Evolutionary conservation across 192 early-diverging fungal genomes (phyloP).

Genomic region (Backusella psychrophila): DNA sequence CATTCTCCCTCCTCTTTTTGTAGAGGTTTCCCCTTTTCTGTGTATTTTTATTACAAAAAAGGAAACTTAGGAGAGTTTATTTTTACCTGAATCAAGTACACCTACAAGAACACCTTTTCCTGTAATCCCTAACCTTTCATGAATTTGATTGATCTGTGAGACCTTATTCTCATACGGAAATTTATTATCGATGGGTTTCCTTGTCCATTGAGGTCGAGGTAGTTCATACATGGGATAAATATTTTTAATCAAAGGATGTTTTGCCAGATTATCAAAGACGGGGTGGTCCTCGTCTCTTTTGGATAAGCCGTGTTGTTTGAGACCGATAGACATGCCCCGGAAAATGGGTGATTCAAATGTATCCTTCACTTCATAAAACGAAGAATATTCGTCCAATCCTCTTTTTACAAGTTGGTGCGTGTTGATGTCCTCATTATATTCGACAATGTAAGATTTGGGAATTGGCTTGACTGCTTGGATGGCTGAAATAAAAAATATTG

Average conservation of each 20-base stretch:
- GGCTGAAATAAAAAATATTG: neutral
- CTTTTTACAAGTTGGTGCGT: neutral
- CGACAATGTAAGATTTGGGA: constrained; percentile 19
- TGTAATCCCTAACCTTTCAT: constrained; percentile 44
- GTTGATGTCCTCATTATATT: constrained; percentile 7
- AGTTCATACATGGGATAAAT: constrained; percentile 29
- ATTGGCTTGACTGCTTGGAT: constrained; percentile 1
- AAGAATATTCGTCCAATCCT: neutral
- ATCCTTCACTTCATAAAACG: neutral
- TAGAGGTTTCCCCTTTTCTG: neutral
- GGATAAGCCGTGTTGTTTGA: neutral
- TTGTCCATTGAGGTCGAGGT: constrained; percentile 9
- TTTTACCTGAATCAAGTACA: constrained; percentile 58
- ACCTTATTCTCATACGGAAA: constrained; percentile 23
- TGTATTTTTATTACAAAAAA: neutral
- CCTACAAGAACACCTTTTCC: constrained; percentile 65
- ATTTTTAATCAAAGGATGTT: constrained; percentile 6
- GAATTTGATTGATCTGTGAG: constrained; percentile 52
- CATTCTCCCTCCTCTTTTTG: neutral
- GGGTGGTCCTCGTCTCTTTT: neutral
- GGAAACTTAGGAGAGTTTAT: neutral
- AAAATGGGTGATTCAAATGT: constrained; percentile 9
- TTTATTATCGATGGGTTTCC: neutral
- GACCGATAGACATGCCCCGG: constrained; percentile 5
- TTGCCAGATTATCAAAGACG: neutral